Evolutionary conservation across 1,139 yeast species (phyloP), one percentile per base, ranked within the genome.

Genomic region (Blastobotrys apis): DNA sequence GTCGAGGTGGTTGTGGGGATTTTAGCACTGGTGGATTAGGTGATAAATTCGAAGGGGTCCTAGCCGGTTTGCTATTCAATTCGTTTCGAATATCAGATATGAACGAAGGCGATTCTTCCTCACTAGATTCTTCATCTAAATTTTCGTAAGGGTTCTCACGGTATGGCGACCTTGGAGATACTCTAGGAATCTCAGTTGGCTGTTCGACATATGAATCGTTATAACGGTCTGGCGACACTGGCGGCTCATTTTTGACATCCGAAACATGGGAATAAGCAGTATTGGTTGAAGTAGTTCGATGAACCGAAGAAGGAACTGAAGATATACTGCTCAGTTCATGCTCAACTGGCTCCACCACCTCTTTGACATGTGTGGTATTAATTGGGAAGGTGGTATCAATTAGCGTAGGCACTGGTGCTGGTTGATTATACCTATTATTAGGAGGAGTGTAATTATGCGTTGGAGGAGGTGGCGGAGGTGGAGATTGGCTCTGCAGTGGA

Each of bases 191-290:
- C 20, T 35, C 40, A 4, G 32, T 29, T 4, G 39, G 40, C 8
- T 30, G 44, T 20, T 35, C 40, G 23, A 15, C 31, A 25, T 21
- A 41, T 5, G 22, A 29, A 9, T 22, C 40, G 20, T 29, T 23
- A 19, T 41, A 36, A 8, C 22, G 22, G 26, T 36, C 44, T 3
- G 45, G 45, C 21, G 33, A 20, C 12, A 35, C 26, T 6, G 10
- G 10, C 26, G 26, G 26, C 26, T 39, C 50, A 12, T 37, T 42
- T 17, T 36, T 33, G 41, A 43, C 40, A 22, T 45, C 53, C 45
- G 51, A 46, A 8, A 29, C 22, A 12, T 37, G 29, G 5, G 52
- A 49, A 37, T 49, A 43, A 6, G 48, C 45, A 5, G 52, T 49
- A 40, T 46, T 48, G 8, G 51, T 23, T 3, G 52, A 47, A 2